Base-by-base conservation (phyloP, 2,329 filamentous ascomycete genomes). In the Colletotrichum horii region DNA sequence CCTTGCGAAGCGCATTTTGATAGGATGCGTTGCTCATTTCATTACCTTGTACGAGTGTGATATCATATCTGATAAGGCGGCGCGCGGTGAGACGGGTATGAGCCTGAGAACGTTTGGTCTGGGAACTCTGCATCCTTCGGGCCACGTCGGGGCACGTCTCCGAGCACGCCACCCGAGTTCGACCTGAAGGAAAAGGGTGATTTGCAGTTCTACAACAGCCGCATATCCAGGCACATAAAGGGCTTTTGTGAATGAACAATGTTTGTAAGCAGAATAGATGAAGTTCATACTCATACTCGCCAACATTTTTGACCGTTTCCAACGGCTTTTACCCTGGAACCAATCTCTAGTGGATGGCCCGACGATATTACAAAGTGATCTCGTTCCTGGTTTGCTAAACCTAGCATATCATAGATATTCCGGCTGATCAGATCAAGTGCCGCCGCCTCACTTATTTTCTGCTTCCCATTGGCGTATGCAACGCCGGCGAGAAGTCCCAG, bases 331-430 rank as follows among this genome's bases (percentile, higher is more conserved):
- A 93, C 86, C 60, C 88, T 83, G 3, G 88, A 87, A 5, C 88
- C 89, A 79, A 93, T 90, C 78, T 92, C 88, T 76, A 94, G 79
- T n/a, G 93, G 93, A 77, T 86, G 91, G 0, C 92, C 92, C 79
- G 94, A 92, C 69, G 87, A 91, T 8, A 94, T 85, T 4, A 93
- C 86, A 82, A 93, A 94, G 76, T 93, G 88, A 4, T 78, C 76
- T 60, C 80, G 71, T 75, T 32, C 80, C 74, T 61, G 79, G 77
- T 4, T 79, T 69, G 61, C 81, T 78, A 90, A 77, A 0, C 91
- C 91, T 8, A 94, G 81, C 15, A 94, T 87, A 74, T 87, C 86
- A 78, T 90, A 89, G 3, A 93, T 83, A 76, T 92, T 93, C 6
- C 79, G 81, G 24, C 89, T 89, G 1, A 93, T 87, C 28, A 94